A percentile compares a stretch with the other conserved stretches of the same genome.
phyloP scores from a whole-genome alignment of 139 green algal species.

The Haematococcus sp. region DNA sequence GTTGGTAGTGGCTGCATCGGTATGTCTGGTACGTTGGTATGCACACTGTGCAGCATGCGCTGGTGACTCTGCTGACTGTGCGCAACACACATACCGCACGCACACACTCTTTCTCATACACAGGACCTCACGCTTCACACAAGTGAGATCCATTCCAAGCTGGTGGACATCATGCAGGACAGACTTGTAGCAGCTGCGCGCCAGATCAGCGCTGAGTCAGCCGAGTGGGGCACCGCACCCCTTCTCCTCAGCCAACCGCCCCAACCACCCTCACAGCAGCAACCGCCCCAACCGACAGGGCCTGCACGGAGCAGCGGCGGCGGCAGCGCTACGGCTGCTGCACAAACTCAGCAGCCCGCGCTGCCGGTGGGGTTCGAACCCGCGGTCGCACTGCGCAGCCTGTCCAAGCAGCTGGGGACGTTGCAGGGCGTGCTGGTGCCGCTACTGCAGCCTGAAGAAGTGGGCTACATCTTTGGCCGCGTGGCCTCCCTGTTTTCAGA shows the following conservation, averaged over 20 bases:
- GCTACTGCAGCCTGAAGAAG: constrained; percentile 68
- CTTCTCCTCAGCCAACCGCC: constrained; percentile 17
- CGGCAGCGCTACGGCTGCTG: no score
- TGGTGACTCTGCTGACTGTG: neutral
- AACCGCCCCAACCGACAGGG: constrained; percentile 46
- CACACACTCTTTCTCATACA: neutral
- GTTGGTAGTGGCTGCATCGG: no score
- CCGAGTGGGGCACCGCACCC: constrained; percentile 38
- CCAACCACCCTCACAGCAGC: constrained; percentile 33
- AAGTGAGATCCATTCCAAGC: constrained; percentile 84
- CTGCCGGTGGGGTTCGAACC: neutral
- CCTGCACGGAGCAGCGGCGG: no score
- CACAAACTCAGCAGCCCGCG: no score
- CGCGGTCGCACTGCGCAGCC: constrained; percentile 13
- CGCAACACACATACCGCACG: neutral
- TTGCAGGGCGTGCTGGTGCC: constrained; percentile 71
- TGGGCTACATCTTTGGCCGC: constrained; percentile 73
- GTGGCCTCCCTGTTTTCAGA: constrained; percentile 62
- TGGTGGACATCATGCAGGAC: constrained; percentile 92
- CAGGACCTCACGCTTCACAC: constrained; percentile 78
- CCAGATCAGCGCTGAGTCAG: constrained; percentile 50
- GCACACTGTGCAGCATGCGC: neutral
- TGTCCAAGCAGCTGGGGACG: constrained; percentile 50
- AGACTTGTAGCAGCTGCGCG: constrained; percentile 34
- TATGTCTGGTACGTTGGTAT: constrained; percentile 1